A percentile compares a stretch with the other conserved stretches of the same genome.
Evolutionary conservation across 129 eudicot species (phyloP).

Genomic region (Kitagawia praeruptora): DNA sequence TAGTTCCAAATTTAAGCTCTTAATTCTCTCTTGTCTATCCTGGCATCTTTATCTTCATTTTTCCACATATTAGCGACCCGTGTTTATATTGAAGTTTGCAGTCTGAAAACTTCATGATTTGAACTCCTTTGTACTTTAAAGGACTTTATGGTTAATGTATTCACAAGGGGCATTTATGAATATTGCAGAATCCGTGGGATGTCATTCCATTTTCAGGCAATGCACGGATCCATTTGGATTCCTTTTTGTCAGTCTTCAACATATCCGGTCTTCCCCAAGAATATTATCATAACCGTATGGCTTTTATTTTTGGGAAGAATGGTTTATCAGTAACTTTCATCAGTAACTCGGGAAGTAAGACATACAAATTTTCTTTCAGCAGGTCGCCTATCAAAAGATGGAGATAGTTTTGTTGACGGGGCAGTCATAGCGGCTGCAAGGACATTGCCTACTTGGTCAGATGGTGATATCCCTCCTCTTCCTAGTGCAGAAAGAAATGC

Average conservation of each 20-base stretch:
- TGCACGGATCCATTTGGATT: slow-evolving; percentile 74
- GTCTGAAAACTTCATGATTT: not conserved
- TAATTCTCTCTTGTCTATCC: not conserved
- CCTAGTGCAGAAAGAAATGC: slow-evolving; percentile 83
- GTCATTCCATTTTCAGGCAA: slow-evolving; percentile 77
- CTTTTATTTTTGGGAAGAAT: not conserved
- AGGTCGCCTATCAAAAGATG: slow-evolving; percentile 54
- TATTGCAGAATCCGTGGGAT: slow-evolving; percentile 97
- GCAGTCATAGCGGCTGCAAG: slow-evolving; percentile 96
- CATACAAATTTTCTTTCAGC: slow-evolving; percentile 12
- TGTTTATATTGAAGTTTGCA: not conserved
- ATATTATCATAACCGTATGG: slow-evolving; percentile 79
- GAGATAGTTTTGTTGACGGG: slow-evolving; percentile 74
- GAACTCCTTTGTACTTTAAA: not conserved
- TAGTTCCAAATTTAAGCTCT: not conserved
- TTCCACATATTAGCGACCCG: not conserved
- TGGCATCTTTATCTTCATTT: not conserved
- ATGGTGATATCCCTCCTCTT: slow-evolving; percentile 68
- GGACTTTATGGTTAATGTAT: slow-evolving; percentile 2
- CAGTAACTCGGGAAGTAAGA: not conserved
- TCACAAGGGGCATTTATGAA: slow-evolving; percentile 5
- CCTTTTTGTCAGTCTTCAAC: slow-evolving; percentile 95
- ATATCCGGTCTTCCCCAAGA: slow-evolving; percentile 74
- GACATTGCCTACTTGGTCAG: slow-evolving; percentile 92
- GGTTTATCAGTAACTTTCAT: not conserved